A percentile compares a stretch with the other conserved stretches of the same genome.
phyloP scores from a whole-genome alignment of 2,329 filamentous ascomycete species.

The Paecilomyces niveus region DNA sequence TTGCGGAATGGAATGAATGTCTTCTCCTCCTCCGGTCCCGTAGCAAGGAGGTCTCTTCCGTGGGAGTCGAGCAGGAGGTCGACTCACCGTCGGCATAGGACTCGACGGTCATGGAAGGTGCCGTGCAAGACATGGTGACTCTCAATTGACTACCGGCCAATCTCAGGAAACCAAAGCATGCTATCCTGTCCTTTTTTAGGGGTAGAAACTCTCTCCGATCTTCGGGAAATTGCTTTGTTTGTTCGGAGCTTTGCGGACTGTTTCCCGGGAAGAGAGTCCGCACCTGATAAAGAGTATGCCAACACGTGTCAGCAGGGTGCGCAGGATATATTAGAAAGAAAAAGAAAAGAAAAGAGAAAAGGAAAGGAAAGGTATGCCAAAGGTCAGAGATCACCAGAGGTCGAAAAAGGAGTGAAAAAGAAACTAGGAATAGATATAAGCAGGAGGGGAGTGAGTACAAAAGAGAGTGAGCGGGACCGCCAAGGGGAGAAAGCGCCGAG shows the following conservation, averaged over 20 bases:
- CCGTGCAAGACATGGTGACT: conserved; percentile 30
- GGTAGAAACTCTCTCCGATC: not conserved
- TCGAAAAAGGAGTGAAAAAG: not conserved
- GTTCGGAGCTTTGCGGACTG: not conserved
- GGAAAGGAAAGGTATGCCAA: not conserved
- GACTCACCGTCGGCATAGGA: conserved; percentile 21
- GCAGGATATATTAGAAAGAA: not conserved
- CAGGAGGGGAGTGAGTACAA: conserved; percentile 3
- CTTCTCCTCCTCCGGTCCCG: conserved; percentile 32
- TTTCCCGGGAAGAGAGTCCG: not conserved
- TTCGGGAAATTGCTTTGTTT: not conserved
- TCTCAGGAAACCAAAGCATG: not conserved
- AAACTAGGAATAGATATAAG: conserved; percentile 3
- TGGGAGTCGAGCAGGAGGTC: conserved; percentile 21
- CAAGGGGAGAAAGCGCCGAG: not conserved
- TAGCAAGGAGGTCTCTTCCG: conserved; percentile 26
- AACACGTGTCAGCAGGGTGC: not conserved
- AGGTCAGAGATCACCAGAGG: not conserved
- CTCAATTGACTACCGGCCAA: not conserved
- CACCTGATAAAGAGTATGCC: not conserved
- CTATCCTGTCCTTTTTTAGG: not conserved
- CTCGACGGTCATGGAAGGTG: conserved; percentile 34
- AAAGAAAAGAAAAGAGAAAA: not conserved
- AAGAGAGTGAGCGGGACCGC: conserved; percentile 3
- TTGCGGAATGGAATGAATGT: conserved; percentile 39